Evolutionary conservation across 352 stramenopile species (phyloP).

Genomic region (Halophytophthora batemanensis): DNA sequence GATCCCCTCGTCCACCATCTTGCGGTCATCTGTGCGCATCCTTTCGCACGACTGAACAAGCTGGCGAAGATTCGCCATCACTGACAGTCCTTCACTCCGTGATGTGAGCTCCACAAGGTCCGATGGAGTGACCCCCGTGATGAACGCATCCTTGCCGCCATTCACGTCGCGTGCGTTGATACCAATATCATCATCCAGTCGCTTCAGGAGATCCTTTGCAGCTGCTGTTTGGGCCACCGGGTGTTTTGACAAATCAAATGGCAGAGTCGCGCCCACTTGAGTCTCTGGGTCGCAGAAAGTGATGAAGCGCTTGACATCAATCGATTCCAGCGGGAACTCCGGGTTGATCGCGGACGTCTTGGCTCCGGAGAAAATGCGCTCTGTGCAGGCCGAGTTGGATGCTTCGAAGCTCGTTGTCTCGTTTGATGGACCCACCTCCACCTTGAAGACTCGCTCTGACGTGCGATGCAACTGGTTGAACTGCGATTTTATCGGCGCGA

Average conservation of each 20-base stretch:
- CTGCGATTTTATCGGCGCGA: slow-evolving; percentile 60
- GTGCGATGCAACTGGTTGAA: slow-evolving; percentile 56
- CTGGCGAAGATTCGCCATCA: slow-evolving; percentile 35
- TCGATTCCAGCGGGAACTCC: slow-evolving; percentile 66
- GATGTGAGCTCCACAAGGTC: slow-evolving; percentile 28
- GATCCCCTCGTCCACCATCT: slow-evolving; percentile 52
- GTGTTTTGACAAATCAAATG: slow-evolving; percentile 92
- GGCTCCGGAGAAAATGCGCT: slow-evolving; percentile 32
- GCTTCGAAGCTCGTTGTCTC: slow-evolving; percentile 40
- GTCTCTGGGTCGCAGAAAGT: slow-evolving; percentile 70
- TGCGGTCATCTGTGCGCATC: slow-evolving; percentile 51
- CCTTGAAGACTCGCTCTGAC: slow-evolving; percentile 28
- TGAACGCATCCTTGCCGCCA: slow-evolving; percentile 70
- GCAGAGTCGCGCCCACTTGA: slow-evolving; percentile 52
- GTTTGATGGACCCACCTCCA: slow-evolving; percentile 14
- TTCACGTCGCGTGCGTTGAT: slow-evolving; percentile 76
- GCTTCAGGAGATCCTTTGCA: slow-evolving; percentile 91
- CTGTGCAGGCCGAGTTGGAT: slow-evolving; percentile 81
- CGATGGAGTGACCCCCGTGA: slow-evolving; percentile 54
- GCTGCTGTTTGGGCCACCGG: slow-evolving; percentile 90
- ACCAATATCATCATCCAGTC: slow-evolving; percentile 91
- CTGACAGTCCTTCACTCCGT: slow-evolving; percentile 5
- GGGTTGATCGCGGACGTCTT: slow-evolving; percentile 47
- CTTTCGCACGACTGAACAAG: slow-evolving; percentile 51
- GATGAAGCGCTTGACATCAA: slow-evolving; percentile 69